phyloP scores from a whole-genome alignment of 1,284 basidiomycete genomes.

The Trichosporon inkin region DNA sequence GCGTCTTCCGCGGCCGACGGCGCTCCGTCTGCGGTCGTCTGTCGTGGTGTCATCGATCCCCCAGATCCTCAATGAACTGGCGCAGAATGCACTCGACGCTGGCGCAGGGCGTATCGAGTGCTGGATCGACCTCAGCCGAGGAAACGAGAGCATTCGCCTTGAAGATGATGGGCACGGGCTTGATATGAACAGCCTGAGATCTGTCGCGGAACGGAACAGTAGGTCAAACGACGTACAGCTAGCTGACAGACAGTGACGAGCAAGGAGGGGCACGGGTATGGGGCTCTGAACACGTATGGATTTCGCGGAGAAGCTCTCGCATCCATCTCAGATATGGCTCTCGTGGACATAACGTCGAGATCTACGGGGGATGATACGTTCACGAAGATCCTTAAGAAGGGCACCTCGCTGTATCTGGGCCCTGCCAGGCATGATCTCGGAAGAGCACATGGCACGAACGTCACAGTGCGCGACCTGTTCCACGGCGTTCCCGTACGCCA shows the following conservation, averaged over 20 bases:
- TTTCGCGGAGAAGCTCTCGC: conserved; percentile 86
- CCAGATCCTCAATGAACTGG: conserved; percentile 71
- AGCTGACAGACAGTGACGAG: conserved; percentile 14
- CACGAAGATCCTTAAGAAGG: conserved; percentile 64
- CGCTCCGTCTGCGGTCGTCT: conserved; percentile 61
- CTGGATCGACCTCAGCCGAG: conserved; percentile 56
- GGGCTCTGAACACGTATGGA: conserved; percentile 60
- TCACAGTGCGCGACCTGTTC: conserved; percentile 77
- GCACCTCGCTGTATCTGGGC: conserved; percentile 19
- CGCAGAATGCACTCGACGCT: conserved; percentile 70
- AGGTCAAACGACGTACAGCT: conserved; percentile 32
- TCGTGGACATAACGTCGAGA: conserved; percentile 64
- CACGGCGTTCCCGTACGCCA: conserved; percentile 62
- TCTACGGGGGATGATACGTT: conserved; percentile 60
- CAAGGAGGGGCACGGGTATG: conserved; percentile 22
- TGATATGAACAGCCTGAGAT: conserved; percentile 56
- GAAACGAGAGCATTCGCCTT: conserved; percentile 63
- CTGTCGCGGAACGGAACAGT: conserved; percentile 65
- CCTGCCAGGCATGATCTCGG: conserved; percentile 58
- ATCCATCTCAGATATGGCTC: conserved; percentile 67
- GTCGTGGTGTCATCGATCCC: conserved; percentile 75
- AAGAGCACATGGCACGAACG: conserved; percentile 65
- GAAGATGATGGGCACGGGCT: conserved; percentile 78
- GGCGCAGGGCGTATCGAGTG: conserved; percentile 43
- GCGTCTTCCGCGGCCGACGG: conserved; percentile 14